These are phyloP conservation scores for Groenewaldozyma salmanticensis DNA, from an alignment of 805 yeast species.

Conservation along the genomic window DNA sequence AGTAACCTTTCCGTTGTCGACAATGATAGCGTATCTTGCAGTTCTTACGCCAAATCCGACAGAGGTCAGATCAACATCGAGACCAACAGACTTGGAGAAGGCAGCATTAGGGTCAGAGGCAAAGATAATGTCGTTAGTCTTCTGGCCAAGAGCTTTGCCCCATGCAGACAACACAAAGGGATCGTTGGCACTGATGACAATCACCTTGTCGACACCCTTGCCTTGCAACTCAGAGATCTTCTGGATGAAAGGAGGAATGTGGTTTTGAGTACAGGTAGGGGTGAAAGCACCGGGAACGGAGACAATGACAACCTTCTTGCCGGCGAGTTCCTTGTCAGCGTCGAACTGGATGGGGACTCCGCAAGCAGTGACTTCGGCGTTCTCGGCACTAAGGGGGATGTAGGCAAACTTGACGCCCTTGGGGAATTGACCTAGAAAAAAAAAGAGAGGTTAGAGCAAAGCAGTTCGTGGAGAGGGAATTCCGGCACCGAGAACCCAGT, in stretches of 20 bases:
- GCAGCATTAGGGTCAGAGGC: slow-evolving; percentile 57
- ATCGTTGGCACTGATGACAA: slow-evolving; percentile 59
- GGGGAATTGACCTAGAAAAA: slow-evolving; percentile 8
- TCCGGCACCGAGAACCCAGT: no score
- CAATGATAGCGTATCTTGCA: slow-evolving; percentile 62
- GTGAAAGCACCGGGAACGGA: slow-evolving; percentile 85
- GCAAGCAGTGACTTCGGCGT: slow-evolving; percentile 25
- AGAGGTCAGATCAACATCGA: slow-evolving; percentile 42
- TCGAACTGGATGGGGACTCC: slow-evolving; percentile 31
- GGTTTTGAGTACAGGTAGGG: slow-evolving; percentile 66
- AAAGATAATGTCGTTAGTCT: slow-evolving; percentile 35
- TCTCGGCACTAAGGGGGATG: slow-evolving; percentile 22
- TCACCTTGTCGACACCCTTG: slow-evolving; percentile 54
- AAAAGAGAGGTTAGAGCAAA: no score
- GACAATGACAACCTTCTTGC: slow-evolving; percentile 55
- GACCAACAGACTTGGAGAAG: slow-evolving; percentile 53
- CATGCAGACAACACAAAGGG: slow-evolving; percentile 65
- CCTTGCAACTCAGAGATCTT: slow-evolving; percentile 41
- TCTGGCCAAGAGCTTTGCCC: slow-evolving; percentile 41
- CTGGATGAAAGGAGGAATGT: slow-evolving; percentile 57
- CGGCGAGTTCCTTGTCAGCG: slow-evolving; percentile 28
- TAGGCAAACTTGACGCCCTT: slow-evolving; percentile 19
- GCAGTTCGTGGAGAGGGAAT: neutral
- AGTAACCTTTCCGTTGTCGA: slow-evolving; percentile 45
- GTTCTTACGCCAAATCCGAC: slow-evolving; percentile 51